These are phyloP conservation scores for Geranomyces michiganensis DNA, from an alignment of 192 early-diverging fungal species.

Conservation along the genomic window DNA sequence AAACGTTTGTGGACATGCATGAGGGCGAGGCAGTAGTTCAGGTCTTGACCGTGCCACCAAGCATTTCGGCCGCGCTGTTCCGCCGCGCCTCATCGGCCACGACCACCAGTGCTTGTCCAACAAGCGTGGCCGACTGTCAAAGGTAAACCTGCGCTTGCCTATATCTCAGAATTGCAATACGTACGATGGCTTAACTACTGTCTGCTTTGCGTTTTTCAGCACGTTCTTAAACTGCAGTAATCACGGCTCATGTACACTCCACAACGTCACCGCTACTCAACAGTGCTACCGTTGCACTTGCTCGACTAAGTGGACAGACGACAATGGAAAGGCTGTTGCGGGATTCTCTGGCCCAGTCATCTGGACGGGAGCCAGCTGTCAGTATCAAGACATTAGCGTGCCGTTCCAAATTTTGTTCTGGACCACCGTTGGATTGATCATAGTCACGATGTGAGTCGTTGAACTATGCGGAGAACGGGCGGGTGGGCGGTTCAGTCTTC, in stretches of 20 bases:
- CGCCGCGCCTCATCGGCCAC: conserved; percentile 7
- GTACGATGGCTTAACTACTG: not conserved
- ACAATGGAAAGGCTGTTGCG: conserved; percentile 29
- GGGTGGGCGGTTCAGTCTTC: not conserved
- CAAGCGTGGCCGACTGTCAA: not conserved
- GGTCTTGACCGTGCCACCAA: conserved; percentile 8
- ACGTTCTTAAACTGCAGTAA: conserved; percentile 35
- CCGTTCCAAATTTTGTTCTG: conserved; percentile 41
- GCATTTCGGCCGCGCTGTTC: conserved; percentile 3
- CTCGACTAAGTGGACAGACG: conserved; percentile 31
- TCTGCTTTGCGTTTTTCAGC: not conserved
- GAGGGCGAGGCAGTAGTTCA: not conserved
- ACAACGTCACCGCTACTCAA: not conserved
- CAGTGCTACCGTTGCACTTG: conserved; percentile 38
- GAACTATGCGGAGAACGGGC: no score
- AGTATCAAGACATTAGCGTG: conserved; percentile 39
- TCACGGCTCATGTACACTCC: conserved; percentile 34
- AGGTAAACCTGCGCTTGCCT: not conserved
- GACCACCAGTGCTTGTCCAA: not conserved
- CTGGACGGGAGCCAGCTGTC: conserved; percentile 38
- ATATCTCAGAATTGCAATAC: no score
- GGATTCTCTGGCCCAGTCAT: conserved; percentile 34
- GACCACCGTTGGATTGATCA: conserved; percentile 26
- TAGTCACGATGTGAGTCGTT: conserved; percentile 31
- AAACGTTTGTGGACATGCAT: conserved; percentile 9